Base-by-base conservation (phyloP, 2,329 filamentous ascomycete species). In the Colletotrichum tabaci region DNA sequence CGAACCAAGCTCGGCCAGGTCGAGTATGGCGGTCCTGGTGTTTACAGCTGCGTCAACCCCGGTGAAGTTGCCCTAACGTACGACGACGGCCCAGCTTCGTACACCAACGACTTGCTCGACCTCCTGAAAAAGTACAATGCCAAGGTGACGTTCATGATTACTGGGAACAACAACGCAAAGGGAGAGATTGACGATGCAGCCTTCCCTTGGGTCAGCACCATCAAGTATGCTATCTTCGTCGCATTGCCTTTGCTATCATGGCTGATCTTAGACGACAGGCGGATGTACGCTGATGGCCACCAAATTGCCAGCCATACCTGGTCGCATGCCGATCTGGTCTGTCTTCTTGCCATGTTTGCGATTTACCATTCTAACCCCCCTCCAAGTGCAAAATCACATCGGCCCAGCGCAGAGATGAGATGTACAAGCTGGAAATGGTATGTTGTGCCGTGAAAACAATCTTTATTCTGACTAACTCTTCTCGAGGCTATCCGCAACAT, bases 401-500 rank as follows among this genome's bases (percentile, higher is more conserved):
- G 16, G 70, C 61, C 1, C 84, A 85, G 72, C 81, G 83, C 72
- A 80, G 86, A 40, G 84, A 84, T 61, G 66, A 72, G n/a, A 72
- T 71, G 66, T 72, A 72, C 42, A 72, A 72, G 55, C 50, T 71
- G 18, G 70, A 72, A 35, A 71, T 72, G 66, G 68, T 62, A 23
- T 26, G 52, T 15, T 23, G 5, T 23, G 13, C 16, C 52, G 18
- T 42, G 2, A 10, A 5, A 42, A n/a, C 2, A 26, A 53, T 16
- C 26, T 16, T 4, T 26, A 26, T 16, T 5, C 70, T 86, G 87
- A 78, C 75, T 80, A 74, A 85, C 86, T 77, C 86, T 85, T 86
- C 83, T 23, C 42, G 15, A 71, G 68, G 87, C 87, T 49, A 77
- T 89, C 52, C 82, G 84, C 72, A 88, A 88, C 78, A 86, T 89